A percentile compares a stretch with the other conserved stretches of the same genome.
Evolutionary conservation across 257 asterid species (phyloP).

Genomic region (Solanum pinnatisectum): DNA sequence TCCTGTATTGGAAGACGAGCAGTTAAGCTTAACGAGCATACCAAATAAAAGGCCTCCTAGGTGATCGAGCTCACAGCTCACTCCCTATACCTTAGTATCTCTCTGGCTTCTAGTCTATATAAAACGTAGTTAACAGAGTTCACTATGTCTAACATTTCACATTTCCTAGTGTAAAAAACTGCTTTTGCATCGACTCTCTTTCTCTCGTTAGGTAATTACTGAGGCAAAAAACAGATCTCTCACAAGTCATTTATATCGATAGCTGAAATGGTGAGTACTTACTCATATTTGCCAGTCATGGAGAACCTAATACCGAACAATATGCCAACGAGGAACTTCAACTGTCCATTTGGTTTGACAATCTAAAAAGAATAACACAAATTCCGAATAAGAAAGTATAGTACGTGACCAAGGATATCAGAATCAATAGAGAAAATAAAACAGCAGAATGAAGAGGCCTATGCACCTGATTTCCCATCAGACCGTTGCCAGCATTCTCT

Average conservation of each 20-base stretch:
- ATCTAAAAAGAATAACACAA: slow-evolving; percentile 27
- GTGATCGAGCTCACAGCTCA: background rate
- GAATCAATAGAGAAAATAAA: background rate
- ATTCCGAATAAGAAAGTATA: background rate
- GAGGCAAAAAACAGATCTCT: background rate
- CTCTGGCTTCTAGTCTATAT: background rate
- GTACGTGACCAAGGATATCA: no score
- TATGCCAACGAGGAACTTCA: slow-evolving; percentile 68
- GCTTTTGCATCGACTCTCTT: background rate
- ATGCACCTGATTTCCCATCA: slow-evolving; percentile 82
- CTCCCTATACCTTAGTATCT: background rate
- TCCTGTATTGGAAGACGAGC: slow-evolving; percentile 22
- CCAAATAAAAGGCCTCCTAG: background rate
- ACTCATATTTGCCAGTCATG: slow-evolving; percentile 76
- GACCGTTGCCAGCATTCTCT: slow-evolving; percentile 90
- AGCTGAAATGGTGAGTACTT: slow-evolving; percentile 11
- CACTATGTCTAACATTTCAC: background rate
- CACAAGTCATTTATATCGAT: background rate
- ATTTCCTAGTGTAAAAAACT: background rate
- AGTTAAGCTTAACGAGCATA: background rate
- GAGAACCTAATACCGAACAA: slow-evolving; percentile 67
- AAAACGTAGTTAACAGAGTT: background rate
- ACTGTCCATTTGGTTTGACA: slow-evolving; percentile 50
- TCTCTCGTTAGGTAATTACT: background rate
- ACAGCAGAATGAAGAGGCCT: background rate